Conservation (phyloP, 208 protist genomes). For the Leishmania tarentolae region DNA sequence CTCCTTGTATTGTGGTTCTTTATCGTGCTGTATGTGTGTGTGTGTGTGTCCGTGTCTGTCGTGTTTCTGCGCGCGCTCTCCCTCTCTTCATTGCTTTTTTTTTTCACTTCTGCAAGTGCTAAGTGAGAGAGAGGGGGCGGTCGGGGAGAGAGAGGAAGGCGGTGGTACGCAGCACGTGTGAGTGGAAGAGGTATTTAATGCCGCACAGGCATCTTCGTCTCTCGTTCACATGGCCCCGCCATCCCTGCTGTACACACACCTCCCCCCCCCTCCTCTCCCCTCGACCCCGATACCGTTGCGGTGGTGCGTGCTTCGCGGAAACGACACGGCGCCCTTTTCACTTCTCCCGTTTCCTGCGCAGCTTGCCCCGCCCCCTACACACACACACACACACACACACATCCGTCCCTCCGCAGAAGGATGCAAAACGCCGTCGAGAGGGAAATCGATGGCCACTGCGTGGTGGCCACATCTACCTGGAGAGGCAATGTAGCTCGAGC, state of each 20-base stretch:
- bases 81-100: background rate
- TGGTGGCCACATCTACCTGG: background rate
- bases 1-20: background rate
- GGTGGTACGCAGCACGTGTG: no score
- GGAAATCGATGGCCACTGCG: background rate
- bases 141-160: no score
- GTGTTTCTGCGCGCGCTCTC: no score
- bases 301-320: background rate
- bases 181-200: no score
- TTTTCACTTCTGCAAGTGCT: background rate
- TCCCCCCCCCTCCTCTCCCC: no score
- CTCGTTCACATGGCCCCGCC: no score
- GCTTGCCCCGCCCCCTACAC: no score
- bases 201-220: background rate
- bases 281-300: background rate
- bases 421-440: no score
- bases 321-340: background rate
- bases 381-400: no score
- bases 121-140: background rate
- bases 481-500: background rate
- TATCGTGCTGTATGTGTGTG: background rate
- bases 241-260: background rate
- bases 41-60: background rate
- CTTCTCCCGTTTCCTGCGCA: background rate
- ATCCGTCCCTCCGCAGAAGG: no score